phyloP scores from a whole-genome alignment of 1,139 yeast species.

The Nakaseomyces bracarensis region DNA sequence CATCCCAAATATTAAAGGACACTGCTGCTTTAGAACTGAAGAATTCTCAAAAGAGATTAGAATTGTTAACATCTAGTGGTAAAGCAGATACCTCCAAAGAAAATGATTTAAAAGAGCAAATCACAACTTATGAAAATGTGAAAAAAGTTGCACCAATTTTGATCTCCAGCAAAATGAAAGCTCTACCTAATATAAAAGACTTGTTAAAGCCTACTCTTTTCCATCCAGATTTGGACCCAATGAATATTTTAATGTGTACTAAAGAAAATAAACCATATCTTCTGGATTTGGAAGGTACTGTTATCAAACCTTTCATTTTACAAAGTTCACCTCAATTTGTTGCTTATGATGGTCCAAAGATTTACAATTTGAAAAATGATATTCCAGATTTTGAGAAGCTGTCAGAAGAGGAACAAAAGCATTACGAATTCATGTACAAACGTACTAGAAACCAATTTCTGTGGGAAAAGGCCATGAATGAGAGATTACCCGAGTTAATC shows the following conservation, averaged over 20 bases:
- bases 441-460: conserved; percentile 85
- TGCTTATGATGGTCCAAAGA: conserved; percentile 79
- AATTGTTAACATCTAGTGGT: conserved; percentile 48
- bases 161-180: conserved; percentile 42
- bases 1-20: conserved; percentile 48
- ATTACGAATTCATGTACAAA: conserved; percentile 75
- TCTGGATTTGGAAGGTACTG: conserved; percentile 73
- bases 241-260: conserved; percentile 58
- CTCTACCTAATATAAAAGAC: conserved; percentile 51
- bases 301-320: conserved; percentile 73
- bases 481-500: conserved; percentile 53
- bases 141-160: conserved; percentile 47
- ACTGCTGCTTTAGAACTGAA: conserved; percentile 64
- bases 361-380: conserved; percentile 66
- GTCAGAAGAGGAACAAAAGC: conserved; percentile 65
- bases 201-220: conserved; percentile 66
- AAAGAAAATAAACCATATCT: conserved; percentile 40
- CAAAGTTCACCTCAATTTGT: conserved; percentile 75
- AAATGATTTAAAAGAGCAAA: conserved; percentile 41
- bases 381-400: conserved; percentile 60
- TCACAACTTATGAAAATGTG: conserved; percentile 53
- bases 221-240: conserved; percentile 83
- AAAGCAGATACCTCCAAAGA: conserved; percentile 37
- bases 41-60: conserved; percentile 47
- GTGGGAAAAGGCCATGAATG: conserved; percentile 74